These are phyloP conservation scores for Jatropha podagrica DNA, from an alignment of 441 rosid genomes.

Conservation along the genomic window DNA sequence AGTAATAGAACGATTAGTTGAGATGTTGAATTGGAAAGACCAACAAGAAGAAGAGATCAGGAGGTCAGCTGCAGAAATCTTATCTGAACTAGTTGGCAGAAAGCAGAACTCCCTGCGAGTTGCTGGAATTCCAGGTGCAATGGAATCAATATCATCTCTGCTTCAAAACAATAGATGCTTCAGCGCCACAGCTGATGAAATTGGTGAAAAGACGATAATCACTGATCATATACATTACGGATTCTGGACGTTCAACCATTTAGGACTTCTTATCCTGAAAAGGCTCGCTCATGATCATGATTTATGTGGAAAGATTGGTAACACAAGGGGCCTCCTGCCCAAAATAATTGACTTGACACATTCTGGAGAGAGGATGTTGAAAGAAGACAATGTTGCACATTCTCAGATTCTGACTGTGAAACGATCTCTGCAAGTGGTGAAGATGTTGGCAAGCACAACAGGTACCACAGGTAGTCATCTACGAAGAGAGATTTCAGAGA, in stretches of 20 bases:
- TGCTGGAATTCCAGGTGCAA: constrained; percentile 83
- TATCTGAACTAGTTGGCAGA: constrained; percentile 74
- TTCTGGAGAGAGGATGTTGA: constrained; percentile 50
- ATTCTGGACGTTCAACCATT: constrained; percentile 75
- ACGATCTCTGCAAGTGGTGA: constrained; percentile 77
- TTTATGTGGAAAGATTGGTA: constrained; percentile 92
- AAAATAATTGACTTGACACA: constrained; percentile 81
- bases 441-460: constrained; percentile 77
- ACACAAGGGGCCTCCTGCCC: constrained; percentile 83
- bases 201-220: constrained; percentile 59
- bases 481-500: constrained; percentile 76
- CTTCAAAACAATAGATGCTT: constrained; percentile 58
- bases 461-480: constrained; percentile 74
- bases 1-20: constrained; percentile 76
- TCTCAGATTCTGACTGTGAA: constrained; percentile 72
- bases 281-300: constrained; percentile 84
- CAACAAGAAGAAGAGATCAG: constrained; percentile 80
- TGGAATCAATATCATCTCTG: constrained; percentile 92
- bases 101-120: constrained; percentile 84
- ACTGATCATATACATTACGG: constrained; percentile 50
- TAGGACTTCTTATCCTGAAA: constrained; percentile 81
- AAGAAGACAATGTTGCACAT: constrained; percentile 42
- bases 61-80: constrained; percentile 70
- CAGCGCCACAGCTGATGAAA: constrained; percentile 67
- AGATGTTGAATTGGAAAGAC: constrained; percentile 96